Evolutionary conservation across 208 protist genomes (phyloP).

Genomic region (Crithidia bombi): DNA sequence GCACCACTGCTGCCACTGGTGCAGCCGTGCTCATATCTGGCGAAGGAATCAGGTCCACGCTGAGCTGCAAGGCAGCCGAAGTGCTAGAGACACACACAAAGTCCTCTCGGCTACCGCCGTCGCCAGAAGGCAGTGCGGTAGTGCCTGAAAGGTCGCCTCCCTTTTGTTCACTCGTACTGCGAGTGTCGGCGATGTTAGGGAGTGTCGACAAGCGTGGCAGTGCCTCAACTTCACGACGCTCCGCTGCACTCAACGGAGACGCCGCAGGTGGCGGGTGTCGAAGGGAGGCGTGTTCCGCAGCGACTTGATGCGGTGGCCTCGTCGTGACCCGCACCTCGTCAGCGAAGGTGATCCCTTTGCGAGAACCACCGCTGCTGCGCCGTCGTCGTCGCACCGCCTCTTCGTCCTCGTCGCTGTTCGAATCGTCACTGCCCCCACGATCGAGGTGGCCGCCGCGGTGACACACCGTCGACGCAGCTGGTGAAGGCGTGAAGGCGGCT

Average conservation of each 20-base stretch:
- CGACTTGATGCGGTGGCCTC: neutral
- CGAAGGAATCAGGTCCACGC: slow-evolving; percentile 31
- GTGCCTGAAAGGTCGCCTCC: neutral
- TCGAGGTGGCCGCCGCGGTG: neutral
- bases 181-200: neutral
- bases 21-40: neutral
- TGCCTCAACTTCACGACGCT: neutral
- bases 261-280: neutral
- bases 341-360: slow-evolving; percentile 36
- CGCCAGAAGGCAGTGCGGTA: neutral
- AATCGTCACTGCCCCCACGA: neutral
- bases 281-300: neutral
- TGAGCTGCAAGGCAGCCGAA: slow-evolving; percentile 1
- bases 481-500: neutral
- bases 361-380: slow-evolving; percentile 19
- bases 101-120: neutral
- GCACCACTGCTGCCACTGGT: neutral
- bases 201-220: neutral
- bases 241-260: neutral
- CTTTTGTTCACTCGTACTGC: neutral
- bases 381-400: slow-evolving; percentile 23
- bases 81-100: neutral
- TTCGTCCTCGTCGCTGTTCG: slow-evolving; percentile 6
- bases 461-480: neutral
- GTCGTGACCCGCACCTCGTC: slow-evolving; percentile 5